A percentile compares a stretch with the other conserved stretches of the same genome.
phyloP scores from a whole-genome alignment of 495 filamentous ascomycete genomes.

The Aspergillus biplanus region DNA sequence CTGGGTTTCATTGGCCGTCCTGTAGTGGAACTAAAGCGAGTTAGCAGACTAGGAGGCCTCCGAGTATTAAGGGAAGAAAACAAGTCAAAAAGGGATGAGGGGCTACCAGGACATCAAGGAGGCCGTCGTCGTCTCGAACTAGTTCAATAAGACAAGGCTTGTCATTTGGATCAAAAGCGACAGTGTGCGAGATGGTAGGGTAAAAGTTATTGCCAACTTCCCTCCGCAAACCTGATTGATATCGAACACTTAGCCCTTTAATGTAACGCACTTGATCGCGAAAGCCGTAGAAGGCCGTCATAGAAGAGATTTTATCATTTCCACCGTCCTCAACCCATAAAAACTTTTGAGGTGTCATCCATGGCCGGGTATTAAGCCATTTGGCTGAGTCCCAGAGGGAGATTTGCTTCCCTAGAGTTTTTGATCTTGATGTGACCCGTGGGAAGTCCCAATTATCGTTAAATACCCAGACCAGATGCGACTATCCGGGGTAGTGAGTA shows the following conservation, averaged over 20 bases:
- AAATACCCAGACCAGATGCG: slow-evolving; percentile 13
- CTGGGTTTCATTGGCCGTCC: too few species aligned
- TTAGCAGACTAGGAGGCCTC: too few species aligned
- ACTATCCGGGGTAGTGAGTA: background rate
- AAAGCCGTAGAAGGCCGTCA: background rate
- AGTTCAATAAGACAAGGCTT: background rate
- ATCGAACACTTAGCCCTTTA: background rate
- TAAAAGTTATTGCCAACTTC: too few species aligned
- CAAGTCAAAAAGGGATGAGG: too few species aligned
- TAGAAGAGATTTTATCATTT: background rate
- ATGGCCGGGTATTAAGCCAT: background rate
- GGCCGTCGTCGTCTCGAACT: too few species aligned
- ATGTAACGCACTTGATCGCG: background rate
- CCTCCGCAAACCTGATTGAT: slow-evolving; percentile 2
- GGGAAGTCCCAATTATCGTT: slow-evolving; percentile 11
- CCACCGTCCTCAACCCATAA: background rate
- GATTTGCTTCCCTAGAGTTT: background rate
- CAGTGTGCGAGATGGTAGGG: too few species aligned
- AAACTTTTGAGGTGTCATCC: slow-evolving; percentile 3
- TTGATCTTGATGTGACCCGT: background rate
- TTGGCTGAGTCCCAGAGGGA: background rate
- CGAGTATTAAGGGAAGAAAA: too few species aligned
- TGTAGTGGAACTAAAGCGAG: too few species aligned
- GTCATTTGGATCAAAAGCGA: background rate
- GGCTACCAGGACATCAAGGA: too few species aligned